phyloP scores from a whole-genome alignment of 768 basidiomycete genomes.

The Podaxis rugospora region DNA sequence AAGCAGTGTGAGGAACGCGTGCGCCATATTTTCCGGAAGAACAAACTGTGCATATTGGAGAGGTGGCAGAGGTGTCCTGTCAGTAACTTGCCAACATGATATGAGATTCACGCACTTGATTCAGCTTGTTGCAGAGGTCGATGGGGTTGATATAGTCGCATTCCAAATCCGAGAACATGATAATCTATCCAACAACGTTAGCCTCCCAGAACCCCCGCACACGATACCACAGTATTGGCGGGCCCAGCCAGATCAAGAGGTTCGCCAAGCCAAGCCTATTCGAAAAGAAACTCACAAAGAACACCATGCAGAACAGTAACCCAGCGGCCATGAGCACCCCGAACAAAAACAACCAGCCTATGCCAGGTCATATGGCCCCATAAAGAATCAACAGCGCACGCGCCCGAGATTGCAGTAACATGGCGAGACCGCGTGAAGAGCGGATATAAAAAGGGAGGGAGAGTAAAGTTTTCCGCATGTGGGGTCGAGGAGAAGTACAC shows the following conservation, averaged over 20 bases:
- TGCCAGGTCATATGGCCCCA: background rate
- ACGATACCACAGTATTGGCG: no score
- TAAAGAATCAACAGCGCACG: background rate
- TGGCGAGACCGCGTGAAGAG: background rate
- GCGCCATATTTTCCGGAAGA: slow-evolving; percentile 92
- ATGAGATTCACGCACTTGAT: slow-evolving; percentile 55
- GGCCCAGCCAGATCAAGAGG: background rate
- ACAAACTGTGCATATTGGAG: slow-evolving; percentile 64
- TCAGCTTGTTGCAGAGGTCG: slow-evolving; percentile 99
- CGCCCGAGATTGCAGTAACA: background rate
- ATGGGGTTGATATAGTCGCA: slow-evolving; percentile 99
- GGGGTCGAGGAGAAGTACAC: background rate
- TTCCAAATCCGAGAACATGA: slow-evolving; percentile 99
- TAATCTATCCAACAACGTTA: slow-evolving; percentile 58
- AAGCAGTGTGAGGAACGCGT: slow-evolving; percentile 83
- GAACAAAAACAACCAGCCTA: slow-evolving; percentile 97
- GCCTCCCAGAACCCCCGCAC: background rate
- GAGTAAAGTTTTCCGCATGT: background rate
- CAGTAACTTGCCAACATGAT: background rate
- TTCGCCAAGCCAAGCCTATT: background rate
- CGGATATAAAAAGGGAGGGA: background rate
- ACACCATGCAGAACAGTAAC: slow-evolving; percentile 97
- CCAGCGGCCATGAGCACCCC: slow-evolving; percentile 94
- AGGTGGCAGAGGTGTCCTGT: background rate
- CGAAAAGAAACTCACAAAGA: slow-evolving; percentile 71